Percentiles rank a stretch among this genome's conserved stretches.
Conservation (phyloP, 305 asterid genomes). For the Fraxinus dipetala region DNA sequence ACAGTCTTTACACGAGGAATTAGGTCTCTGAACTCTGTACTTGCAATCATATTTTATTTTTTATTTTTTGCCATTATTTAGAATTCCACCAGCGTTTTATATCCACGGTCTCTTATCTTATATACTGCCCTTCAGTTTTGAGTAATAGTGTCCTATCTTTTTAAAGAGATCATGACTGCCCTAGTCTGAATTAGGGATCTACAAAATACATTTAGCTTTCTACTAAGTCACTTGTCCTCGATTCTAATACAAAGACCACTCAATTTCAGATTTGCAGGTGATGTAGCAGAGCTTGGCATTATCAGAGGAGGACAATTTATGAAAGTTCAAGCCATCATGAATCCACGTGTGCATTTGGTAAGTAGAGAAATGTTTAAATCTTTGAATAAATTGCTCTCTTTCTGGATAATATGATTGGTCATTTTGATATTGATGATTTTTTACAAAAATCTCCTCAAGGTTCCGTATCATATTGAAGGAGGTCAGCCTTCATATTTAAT, state of each 20-base stretch:
- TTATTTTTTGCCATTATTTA: not conserved
- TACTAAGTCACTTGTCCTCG: not conserved
- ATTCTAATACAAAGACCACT: constrained; percentile 18
- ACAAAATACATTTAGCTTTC: constrained; percentile 7
- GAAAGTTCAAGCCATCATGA: constrained; percentile 68
- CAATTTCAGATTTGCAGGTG: constrained; percentile 74
- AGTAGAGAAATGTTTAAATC: constrained; percentile 14
- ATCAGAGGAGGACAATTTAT: constrained; percentile 63
- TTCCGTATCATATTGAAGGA: constrained; percentile 92
- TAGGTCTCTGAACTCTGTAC: not conserved
- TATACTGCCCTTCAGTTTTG: not conserved
- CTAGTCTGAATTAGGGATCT: constrained; percentile 10
- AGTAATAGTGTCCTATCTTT: not conserved
- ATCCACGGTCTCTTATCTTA: not conserved
- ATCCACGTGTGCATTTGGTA: constrained; percentile 87
- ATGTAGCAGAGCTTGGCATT: constrained; percentile 82
- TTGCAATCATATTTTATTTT: not conserved
- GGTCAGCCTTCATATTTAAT: constrained; percentile 89
- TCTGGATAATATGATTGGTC: constrained; percentile 7
- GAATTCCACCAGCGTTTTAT: not conserved
- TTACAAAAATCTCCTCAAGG: constrained; percentile 45
- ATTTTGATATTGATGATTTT: constrained; percentile 20
- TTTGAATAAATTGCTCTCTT: constrained; percentile 21
- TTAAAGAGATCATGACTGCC: not conserved
- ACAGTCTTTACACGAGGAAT: not conserved